Conservation (phyloP, 495 filamentous ascomycete genomes). For the Xylaria intraflava region DNA sequence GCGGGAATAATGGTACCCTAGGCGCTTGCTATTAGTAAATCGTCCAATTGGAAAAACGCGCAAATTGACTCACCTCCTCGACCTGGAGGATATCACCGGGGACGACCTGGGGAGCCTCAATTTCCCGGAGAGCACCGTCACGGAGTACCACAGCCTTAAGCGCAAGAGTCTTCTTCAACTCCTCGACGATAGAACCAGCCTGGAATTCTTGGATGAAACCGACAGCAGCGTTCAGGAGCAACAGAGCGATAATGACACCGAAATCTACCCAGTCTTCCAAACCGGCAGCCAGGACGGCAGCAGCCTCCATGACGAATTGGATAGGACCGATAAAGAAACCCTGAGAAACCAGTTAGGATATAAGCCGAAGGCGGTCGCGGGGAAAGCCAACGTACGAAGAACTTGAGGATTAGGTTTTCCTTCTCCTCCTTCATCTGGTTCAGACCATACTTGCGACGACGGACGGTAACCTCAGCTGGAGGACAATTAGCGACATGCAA, state of each 20-base stretch:
- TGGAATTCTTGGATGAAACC: slow-evolving; percentile 87
- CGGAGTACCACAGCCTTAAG: slow-evolving; percentile 80
- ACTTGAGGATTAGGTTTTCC: slow-evolving; percentile 76
- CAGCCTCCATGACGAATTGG: slow-evolving; percentile 90
- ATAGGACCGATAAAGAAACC: slow-evolving; percentile 83
- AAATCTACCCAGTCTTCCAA: slow-evolving; percentile 78
- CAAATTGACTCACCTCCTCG: slow-evolving; percentile 53
- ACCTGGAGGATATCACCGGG: slow-evolving; percentile 85
- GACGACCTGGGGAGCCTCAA: slow-evolving; percentile 73
- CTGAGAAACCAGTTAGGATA: slow-evolving; percentile 13
- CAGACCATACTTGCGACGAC: slow-evolving; percentile 73
- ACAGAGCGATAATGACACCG: slow-evolving; percentile 67
- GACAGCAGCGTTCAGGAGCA: slow-evolving; percentile 75
- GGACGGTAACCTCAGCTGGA: slow-evolving; percentile 53
- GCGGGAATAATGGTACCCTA: slow-evolving; percentile 79
- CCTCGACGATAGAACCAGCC: slow-evolving; percentile 86
- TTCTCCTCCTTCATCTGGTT: slow-evolving; percentile 90
- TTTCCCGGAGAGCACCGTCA: slow-evolving; percentile 61
- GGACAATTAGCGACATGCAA: slow-evolving; percentile 1
- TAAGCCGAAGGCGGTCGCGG: background rate
- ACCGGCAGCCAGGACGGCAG: slow-evolving; percentile 69
- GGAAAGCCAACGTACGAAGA: slow-evolving; percentile 41
- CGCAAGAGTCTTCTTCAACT: slow-evolving; percentile 83
- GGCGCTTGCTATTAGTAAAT: slow-evolving; percentile 15
- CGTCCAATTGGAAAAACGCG: background rate